Conservation (phyloP, 805 yeast species). For the Saccharomycopsis olivae region DNA sequence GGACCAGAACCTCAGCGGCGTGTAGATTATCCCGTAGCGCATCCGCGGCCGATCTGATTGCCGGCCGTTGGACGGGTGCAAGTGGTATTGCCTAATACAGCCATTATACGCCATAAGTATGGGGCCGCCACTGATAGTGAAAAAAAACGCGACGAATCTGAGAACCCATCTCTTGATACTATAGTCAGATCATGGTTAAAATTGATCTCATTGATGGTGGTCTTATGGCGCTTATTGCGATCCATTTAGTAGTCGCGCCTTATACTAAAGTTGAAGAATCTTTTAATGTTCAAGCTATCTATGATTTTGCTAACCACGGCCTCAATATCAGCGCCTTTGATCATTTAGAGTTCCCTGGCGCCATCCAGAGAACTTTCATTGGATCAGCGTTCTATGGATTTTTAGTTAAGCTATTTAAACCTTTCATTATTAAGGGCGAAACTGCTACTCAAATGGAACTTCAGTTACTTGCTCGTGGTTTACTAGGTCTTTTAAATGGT, state of each 20-base stretch:
- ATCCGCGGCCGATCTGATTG: no score
- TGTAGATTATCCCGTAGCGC: no score
- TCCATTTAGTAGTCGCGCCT: constrained; percentile 53
- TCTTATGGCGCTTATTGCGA: constrained; percentile 25
- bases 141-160: no score
- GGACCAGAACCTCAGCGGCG: no score
- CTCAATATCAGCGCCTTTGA: constrained; percentile 42
- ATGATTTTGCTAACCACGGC: constrained; percentile 68
- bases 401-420: constrained; percentile 31
- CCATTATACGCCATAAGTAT: no score
- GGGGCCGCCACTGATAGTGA: no score
- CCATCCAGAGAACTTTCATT: constrained; percentile 75
- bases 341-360: constrained; percentile 77
- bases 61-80: no score
- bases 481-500: constrained; percentile 56
- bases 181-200: no score
- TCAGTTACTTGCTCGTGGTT: constrained; percentile 45
- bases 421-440: constrained; percentile 13
- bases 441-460: constrained; percentile 35
- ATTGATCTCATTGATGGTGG: constrained; percentile 4
- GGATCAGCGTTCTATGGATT: constrained; percentile 52
- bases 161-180: no score
- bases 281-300: constrained; percentile 80
- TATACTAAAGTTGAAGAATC: constrained; percentile 92
- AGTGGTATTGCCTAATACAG: no score